These are phyloP conservation scores for Sugiyamaella mastotermitis DNA, from an alignment of 805 yeast species.

Conservation along the genomic window DNA sequence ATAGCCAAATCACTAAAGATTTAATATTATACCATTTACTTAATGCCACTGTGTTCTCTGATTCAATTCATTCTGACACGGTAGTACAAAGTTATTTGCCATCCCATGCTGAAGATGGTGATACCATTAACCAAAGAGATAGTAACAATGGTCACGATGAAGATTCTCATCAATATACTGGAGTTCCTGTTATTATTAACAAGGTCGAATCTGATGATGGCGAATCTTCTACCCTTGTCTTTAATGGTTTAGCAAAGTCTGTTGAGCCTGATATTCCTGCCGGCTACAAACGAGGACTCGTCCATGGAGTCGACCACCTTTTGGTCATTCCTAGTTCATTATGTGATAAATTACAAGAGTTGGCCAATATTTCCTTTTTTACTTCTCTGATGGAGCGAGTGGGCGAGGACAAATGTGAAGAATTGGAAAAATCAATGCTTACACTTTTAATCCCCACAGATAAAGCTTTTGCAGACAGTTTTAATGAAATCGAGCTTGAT, in stretches of 20 bases:
- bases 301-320: constrained; percentile 54
- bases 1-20: constrained; percentile 17
- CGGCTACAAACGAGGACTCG: constrained; percentile 54
- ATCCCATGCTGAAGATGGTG: constrained; percentile 7
- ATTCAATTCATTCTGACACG: constrained; percentile 21
- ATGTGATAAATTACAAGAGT: constrained; percentile 7
- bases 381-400: constrained; percentile 5
- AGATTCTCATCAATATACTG: neutral
- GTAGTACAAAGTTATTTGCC: constrained; percentile 10
- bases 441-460: constrained; percentile 48
- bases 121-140: no score
- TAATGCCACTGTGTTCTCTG: constrained; percentile 27
- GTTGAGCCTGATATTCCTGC: constrained; percentile 56
- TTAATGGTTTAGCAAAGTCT: constrained; percentile 34
- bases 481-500: constrained; percentile 39
- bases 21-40: constrained; percentile 30
- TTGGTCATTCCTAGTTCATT: constrained; percentile 27
- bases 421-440: constrained; percentile 21
- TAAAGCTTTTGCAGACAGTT: constrained; percentile 22
- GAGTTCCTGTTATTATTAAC: constrained; percentile 4
- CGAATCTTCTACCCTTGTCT: neutral
- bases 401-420: constrained; percentile 23
- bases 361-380: constrained; percentile 6
- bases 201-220: neutral
- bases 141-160: constrained; percentile 1